phyloP scores from a whole-genome alignment of 805 yeast genomes.

The Debaryomyces tyrocola region DNA sequence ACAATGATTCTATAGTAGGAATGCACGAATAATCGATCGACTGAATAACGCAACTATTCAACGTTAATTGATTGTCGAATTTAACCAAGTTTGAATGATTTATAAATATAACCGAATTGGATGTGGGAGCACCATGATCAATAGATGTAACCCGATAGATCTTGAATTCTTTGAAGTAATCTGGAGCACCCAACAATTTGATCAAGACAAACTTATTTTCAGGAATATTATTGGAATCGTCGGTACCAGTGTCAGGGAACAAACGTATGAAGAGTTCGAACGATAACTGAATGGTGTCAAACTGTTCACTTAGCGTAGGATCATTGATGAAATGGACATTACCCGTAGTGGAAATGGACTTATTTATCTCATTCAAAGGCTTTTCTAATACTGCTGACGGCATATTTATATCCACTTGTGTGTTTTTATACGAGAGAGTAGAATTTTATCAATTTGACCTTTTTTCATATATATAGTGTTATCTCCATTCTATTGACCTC shows the following conservation, averaged over 20 bases:
- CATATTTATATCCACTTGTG: constrained; percentile 3
- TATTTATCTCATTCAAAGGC: not conserved
- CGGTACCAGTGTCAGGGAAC: constrained; percentile 23
- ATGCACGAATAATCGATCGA: constrained; percentile 33
- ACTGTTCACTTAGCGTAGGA: constrained; percentile 16
- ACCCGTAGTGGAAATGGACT: constrained; percentile 26
- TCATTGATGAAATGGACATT: constrained; percentile 33
- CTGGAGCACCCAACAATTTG: constrained; percentile 41
- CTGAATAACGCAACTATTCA: constrained; percentile 38
- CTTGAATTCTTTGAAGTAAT: constrained; percentile 29
- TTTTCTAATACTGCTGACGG: constrained; percentile 13
- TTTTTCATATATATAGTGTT: not conserved
- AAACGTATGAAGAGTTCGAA: constrained; percentile 32
- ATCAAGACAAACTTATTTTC: constrained; percentile 28
- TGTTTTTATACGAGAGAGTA: not conserved
- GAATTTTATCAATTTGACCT: not conserved
- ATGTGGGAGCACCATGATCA: constrained; percentile 16
- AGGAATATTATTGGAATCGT: not conserved
- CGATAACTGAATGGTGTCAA: constrained; percentile 33
- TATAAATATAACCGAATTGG: constrained; percentile 35
- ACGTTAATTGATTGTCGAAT: constrained; percentile 40
- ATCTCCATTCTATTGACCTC: not conserved
- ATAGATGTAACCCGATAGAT: constrained; percentile 37
- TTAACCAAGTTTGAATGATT: constrained; percentile 35
- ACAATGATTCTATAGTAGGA: constrained; percentile 42